A percentile compares a stretch with the other conserved stretches of the same genome.
phyloP scores from a whole-genome alignment of 73 alveolate genomes.

The Paramecium biaurelia region DNA sequence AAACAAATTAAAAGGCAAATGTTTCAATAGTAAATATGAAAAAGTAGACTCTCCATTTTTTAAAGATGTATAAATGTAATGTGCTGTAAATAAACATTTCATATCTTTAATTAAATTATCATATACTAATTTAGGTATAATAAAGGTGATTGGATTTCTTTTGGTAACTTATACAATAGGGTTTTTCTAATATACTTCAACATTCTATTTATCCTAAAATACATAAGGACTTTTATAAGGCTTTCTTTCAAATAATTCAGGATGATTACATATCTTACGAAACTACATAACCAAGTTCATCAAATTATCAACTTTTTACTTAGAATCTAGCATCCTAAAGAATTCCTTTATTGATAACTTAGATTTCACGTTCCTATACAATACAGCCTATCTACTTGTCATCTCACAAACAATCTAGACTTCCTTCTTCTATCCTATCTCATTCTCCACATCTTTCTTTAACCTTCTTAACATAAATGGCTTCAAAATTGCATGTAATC shows the following conservation, averaged over 20 bases:
- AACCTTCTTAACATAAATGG: slow-evolving; percentile 97
- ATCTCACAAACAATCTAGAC: slow-evolving; percentile 85
- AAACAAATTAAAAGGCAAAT: background rate
- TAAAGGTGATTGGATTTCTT: slow-evolving; percentile 76
- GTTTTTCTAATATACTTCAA: slow-evolving; percentile 64
- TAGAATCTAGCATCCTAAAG: slow-evolving; percentile 85
- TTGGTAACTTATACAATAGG: slow-evolving; percentile 55
- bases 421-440: slow-evolving; percentile 95
- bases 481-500: slow-evolving; percentile 95
- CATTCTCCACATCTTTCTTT: slow-evolving; percentile 98
- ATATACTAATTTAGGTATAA: slow-evolving; percentile 86
- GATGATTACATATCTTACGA: slow-evolving; percentile 97
- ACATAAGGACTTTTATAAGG: slow-evolving; percentile 89
- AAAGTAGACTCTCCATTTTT: background rate
- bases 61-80: background rate
- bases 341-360: slow-evolving; percentile 92
- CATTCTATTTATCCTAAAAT: slow-evolving; percentile 73
- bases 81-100: background rate
- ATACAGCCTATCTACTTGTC: slow-evolving; percentile 93
- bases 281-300: slow-evolving; percentile 97
- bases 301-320: slow-evolving; percentile 92
- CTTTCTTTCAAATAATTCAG: slow-evolving; percentile 96
- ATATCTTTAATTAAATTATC: slow-evolving; percentile 59
- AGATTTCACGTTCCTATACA: slow-evolving; percentile 89
- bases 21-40: background rate